Evolutionary conservation across 495 filamentous ascomycete genomes (phyloP), one percentile per base, ranked within the genome.

Genomic region (Aspergillus nidulans): DNA sequence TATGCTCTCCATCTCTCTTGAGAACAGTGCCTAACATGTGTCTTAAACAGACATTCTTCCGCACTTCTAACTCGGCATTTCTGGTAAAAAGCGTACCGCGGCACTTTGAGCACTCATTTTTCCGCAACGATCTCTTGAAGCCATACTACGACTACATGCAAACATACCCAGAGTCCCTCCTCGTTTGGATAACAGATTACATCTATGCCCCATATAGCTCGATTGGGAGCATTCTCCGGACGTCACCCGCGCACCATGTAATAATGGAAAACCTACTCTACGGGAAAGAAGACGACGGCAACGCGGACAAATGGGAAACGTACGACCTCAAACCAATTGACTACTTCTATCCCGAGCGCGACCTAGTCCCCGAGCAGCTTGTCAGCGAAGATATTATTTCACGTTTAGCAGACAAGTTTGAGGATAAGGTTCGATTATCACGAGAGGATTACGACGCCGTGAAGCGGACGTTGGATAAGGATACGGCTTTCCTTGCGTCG

Each of bases 181-280:
- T 88, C 6, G 83, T 88, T 6, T 84, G 82, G 57, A 88, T 88
- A 55, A 87, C 82, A 46, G 82, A 88, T 61, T 80, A 87, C 38
- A 71, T 88, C 7, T 74, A 80, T 23, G 72, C 77, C 0, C 76
- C 80, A 0, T 75, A 76, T 12, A 23, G 59, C 8, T 79, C 81
- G 1, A 49, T 89, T 4, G 85, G 85, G 0, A 73, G 73, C 13
- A 40, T 82, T 0, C 55, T 86, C 5, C 72, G 80, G 1, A 68
- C 74, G 4, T 77, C 81, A 0, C 85, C 86, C 0, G 78, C 80
- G 0, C 83, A 86, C 58, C 84, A 88, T 63, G 82, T 89, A 57
- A 74, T 88, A 58, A 89, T 88, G 85, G 85, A 88, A 43, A 88
- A 88, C 63, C 72, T 85, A 47, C 69, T 88, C 39, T 81, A 81